These are phyloP conservation scores for Diaporthe sp. DNA, from an alignment of 2,329 filamentous ascomycete genomes.

Conservation along the genomic window DNA sequence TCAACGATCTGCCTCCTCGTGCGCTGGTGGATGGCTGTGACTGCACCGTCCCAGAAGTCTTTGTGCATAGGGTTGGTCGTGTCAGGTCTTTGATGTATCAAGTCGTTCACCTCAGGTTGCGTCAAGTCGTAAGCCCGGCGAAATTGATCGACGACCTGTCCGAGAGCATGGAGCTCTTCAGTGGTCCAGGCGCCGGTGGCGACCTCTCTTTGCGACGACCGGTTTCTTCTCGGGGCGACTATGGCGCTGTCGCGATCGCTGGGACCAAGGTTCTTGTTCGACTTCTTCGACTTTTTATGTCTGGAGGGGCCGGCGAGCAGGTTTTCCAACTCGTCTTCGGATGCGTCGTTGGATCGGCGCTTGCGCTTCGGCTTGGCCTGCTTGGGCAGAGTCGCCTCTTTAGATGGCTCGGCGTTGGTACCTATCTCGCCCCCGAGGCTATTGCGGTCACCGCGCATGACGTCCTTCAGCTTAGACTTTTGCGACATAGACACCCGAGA, in stretches of 20 bases:
- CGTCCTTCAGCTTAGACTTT: constrained; percentile 22
- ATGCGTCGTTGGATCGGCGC: constrained; percentile 11
- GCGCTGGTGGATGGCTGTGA: constrained; percentile 62
- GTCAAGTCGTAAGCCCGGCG: constrained; percentile 57
- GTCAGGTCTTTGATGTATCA: constrained; percentile 44
- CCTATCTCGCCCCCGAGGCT: constrained; percentile 2
- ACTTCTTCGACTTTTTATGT: constrained; percentile 30
- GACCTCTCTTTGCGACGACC: not conserved
- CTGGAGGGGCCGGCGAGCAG: constrained; percentile 34
- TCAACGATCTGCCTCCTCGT: constrained; percentile 68
- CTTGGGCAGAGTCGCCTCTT: constrained; percentile 4
- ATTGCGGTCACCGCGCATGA: constrained; percentile 18
- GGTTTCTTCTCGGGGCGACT: not conserved
- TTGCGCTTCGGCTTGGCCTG: constrained; percentile 30
- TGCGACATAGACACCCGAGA: constrained; percentile 31
- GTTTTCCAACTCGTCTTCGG: constrained; percentile 37
- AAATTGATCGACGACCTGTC: constrained; percentile 59
- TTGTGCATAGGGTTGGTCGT: constrained; percentile 47
- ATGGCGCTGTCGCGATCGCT: not conserved
- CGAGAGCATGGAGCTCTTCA: constrained; percentile 56
- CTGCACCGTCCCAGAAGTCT: constrained; percentile 66
- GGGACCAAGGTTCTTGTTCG: not conserved
- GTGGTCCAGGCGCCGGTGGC: constrained; percentile 58
- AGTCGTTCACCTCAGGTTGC: constrained; percentile 60
- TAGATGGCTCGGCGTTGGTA: not conserved